Base-by-base conservation (phyloP, 176 grass and related monocot species). In the Paspalum vaginatum region DNA sequence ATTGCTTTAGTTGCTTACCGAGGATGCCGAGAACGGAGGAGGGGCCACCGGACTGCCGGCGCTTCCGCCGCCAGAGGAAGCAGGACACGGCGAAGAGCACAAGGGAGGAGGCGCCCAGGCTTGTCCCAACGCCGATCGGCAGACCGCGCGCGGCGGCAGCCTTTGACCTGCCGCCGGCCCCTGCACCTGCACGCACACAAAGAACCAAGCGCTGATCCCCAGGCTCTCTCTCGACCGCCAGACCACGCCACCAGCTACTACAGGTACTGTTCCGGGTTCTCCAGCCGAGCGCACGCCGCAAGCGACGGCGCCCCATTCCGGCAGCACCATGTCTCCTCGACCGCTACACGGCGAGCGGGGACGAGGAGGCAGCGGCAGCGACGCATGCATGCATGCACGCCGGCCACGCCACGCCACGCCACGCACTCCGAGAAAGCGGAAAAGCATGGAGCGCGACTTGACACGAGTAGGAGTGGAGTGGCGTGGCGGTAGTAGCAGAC, bases 81-180 rank as follows among this genome's bases (percentile, higher is more conserved):
- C 91, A 88, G 1, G 86, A 83, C 54, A 98, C 51, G 21, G 85
- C 83, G 50, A 98, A 50, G 50, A 97, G 79, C 73, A 97, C 72
- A 44, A 98, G 77, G 25, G 85, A 85, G 83, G 86, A 91, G 49
- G 73, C 86, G 70, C 92, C 88, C 2, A 98, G 72, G 74, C 92
- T 92, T 64, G 89, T 87, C 47, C 92, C 92, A 21, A 98, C 83
- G 8, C 88, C 90, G 60, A 95, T 67, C 2, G 72, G 83, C 56
- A 98, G 51, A 1, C 66, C 85, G 84, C 61, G 83, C 66, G 18
- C 22, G 32, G 20, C 72, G 25, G 56, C 88, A 72, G 74, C 85
- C 89, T 95, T 98, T 48, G 88, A 88, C 83, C 86, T 94, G 71
- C 72, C 89, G 83, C 32, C 37, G 45, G 40, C 57, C 12, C 70